These are phyloP conservation scores for Martiniozyma abietophila DNA, from an alignment of 805 yeast species.

Conservation along the genomic window DNA sequence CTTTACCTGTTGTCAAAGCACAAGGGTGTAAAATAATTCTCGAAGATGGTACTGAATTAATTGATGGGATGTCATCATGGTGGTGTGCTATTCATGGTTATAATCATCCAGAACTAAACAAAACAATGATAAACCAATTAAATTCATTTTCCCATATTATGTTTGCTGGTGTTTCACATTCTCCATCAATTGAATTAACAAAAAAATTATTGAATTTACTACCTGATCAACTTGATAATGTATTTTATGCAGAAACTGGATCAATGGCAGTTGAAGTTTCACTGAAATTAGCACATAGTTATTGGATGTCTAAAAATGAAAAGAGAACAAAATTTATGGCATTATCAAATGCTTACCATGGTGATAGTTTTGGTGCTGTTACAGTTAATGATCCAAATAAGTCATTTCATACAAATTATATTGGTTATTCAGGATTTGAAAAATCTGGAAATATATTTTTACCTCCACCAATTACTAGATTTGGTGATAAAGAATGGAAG, in stretches of 20 bases:
- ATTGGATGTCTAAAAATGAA: background rate
- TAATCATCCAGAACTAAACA: conserved; percentile 9
- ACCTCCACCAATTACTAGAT: conserved; percentile 5
- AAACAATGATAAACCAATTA: conserved; percentile 6
- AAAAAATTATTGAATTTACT: conserved; percentile 4
- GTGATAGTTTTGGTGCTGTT: conserved; percentile 10
- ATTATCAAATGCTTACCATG: conserved; percentile 7
- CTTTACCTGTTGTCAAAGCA: conserved; percentile 5
- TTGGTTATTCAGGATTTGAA: conserved; percentile 8
- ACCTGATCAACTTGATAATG: conserved; percentile 1
- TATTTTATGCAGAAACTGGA: conserved; percentile 9
- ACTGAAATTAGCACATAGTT: conserved; percentile 8
- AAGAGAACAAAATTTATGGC: conserved; percentile 6
- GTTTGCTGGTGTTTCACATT: conserved; percentile 9
- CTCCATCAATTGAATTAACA: conserved; percentile 6
- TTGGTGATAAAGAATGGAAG: conserved; percentile 7
- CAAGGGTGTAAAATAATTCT: conserved; percentile 3
- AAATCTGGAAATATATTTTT: conserved; percentile 8
- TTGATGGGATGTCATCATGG: conserved; percentile 11
- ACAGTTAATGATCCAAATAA: conserved; percentile 7
- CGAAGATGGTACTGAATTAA: conserved; percentile 2
- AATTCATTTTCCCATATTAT: conserved; percentile 7
- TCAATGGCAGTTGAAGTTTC: conserved; percentile 8
- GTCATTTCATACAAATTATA: conserved; percentile 6
- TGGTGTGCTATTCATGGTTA: conserved; percentile 10